phyloP scores from a whole-genome alignment of 305 asterid species.

The Fraxinus sp. region DNA sequence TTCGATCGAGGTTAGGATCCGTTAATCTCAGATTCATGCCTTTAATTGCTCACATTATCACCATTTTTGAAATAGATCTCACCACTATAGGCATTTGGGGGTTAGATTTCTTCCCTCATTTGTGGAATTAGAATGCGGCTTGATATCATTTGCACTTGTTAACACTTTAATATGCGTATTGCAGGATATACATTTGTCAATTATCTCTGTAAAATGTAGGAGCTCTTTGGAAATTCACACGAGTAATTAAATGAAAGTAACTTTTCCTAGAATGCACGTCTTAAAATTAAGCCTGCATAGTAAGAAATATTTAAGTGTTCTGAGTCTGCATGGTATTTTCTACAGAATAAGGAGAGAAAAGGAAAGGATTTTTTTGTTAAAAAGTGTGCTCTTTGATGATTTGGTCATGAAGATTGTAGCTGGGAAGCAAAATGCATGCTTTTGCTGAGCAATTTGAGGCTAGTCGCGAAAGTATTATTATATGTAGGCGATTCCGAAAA shows the following conservation, averaged over 20 bases:
- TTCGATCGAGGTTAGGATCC: conserved; percentile 36
- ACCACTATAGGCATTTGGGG: conserved; percentile 17
- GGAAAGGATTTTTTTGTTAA: not conserved
- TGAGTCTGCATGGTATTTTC: not conserved
- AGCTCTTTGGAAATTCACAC: conserved; percentile 10
- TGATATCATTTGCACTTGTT: conserved; percentile 11
- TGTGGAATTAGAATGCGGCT: conserved; percentile 22
- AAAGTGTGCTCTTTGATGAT: not conserved
- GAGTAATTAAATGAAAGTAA: not conserved
- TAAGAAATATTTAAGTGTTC: not conserved
- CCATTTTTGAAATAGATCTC: conserved; percentile 30
- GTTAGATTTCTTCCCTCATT: not conserved
- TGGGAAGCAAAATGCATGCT: conserved; percentile 2
- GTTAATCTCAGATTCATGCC: conserved; percentile 5
- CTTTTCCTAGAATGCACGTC: not conserved
- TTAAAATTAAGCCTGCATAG: not conserved
- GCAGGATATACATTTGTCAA: conserved; percentile 2
- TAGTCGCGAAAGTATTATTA: not conserved
- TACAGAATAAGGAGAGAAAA: conserved; percentile 5
- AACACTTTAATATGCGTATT: conserved; percentile 9
- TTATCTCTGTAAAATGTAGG: not conserved
- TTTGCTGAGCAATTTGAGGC: conserved; percentile 8
- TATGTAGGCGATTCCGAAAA: not conserved
- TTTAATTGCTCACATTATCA: conserved; percentile 10
- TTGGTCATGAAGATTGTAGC: conserved; percentile 7